phyloP scores from a whole-genome alignment of 2,329 filamentous ascomycete species.

The Fusarium multiceps region DNA sequence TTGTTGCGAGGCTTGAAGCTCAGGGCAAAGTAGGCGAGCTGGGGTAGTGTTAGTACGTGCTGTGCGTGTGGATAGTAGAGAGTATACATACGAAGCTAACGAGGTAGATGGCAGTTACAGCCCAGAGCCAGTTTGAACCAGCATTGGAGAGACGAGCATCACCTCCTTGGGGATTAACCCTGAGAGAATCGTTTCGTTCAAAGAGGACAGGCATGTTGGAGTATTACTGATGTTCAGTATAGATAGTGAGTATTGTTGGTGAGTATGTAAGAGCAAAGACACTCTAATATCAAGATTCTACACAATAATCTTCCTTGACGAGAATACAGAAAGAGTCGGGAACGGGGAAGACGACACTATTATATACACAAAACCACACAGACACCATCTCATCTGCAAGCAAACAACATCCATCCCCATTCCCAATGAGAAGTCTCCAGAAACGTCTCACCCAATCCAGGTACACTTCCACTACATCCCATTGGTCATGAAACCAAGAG shows the following conservation, averaged over 20 bases:
- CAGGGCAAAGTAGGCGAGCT: slow-evolving; percentile 56
- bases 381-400: not conserved
- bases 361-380: slow-evolving; percentile 13
- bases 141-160: slow-evolving; percentile 55
- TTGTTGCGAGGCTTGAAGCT: slow-evolving; percentile 57
- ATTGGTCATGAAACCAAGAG: slow-evolving; percentile 14
- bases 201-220: slow-evolving; percentile 49
- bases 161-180: slow-evolving; percentile 58
- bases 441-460: slow-evolving; percentile 6
- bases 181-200: slow-evolving; percentile 59
- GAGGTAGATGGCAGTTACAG: slow-evolving; percentile 62
- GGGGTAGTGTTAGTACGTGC: slow-evolving; percentile 22
- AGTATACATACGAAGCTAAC: slow-evolving; percentile 56
- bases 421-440: slow-evolving; percentile 4
- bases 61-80: not conserved
- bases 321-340: not conserved
- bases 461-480: slow-evolving; percentile 10
- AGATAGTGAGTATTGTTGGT: not conserved
- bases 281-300: not conserved
- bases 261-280: not conserved
- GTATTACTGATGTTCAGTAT: not conserved
- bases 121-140: slow-evolving; percentile 67
- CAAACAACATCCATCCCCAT: not conserved
- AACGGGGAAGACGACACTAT: not conserved
- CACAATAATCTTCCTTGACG: not conserved